Base-by-base conservation (phyloP, 1,284 basidiomycete genomes). In the Cryptococcus sp. region DNA sequence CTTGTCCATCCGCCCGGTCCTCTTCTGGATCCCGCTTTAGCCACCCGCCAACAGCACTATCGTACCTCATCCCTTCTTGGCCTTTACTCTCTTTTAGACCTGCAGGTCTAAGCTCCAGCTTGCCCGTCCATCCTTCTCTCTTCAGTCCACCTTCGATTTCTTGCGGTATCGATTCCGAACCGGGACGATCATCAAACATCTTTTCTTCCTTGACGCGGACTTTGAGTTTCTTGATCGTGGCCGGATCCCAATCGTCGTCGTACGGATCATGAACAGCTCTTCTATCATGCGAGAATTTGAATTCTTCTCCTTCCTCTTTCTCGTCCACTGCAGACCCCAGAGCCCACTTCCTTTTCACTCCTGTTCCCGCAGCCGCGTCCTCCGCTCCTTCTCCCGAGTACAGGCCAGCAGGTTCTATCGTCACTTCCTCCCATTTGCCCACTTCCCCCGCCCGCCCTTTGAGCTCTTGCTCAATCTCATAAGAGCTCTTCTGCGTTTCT, bases 381-480 rank as follows among this genome's bases (percentile, higher is more conserved):
- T 72, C 65, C 22, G 68, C 59, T 5, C 65, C 50, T 25, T 68
- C 55, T 8, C 66, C 52, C 11, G n/a, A 10, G 38, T 16, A 23
- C 15, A 49, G 38, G 3, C 25, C 54, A 1, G 52, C 29, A 19
- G 62, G 64, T 58, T 3, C 83, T 69, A 63, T 56, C 3, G 83
- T 80, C 10, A 96, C 86, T 23, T 86, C 79, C 74, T 93, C 80
- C 95, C 95, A 99, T 64, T 87, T 83, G 1, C 95, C 93, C 0
- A 86, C 88, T 8, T 86, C 78, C 1, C 91, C 93, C 68, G 89
- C 81, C 82, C 63, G 82, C 79, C 55, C 85, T 80, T 59, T 82
- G 74, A 69, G 85, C 83, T 20, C 84, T 80, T 77, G 87, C 85
- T 20, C 84, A 82, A 58, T 80, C 79, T 60, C 82, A 68, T 59